These are phyloP conservation scores for Phytophthora colocasiae DNA, from an alignment of 352 stramenopile species.

Conservation along the genomic window DNA sequence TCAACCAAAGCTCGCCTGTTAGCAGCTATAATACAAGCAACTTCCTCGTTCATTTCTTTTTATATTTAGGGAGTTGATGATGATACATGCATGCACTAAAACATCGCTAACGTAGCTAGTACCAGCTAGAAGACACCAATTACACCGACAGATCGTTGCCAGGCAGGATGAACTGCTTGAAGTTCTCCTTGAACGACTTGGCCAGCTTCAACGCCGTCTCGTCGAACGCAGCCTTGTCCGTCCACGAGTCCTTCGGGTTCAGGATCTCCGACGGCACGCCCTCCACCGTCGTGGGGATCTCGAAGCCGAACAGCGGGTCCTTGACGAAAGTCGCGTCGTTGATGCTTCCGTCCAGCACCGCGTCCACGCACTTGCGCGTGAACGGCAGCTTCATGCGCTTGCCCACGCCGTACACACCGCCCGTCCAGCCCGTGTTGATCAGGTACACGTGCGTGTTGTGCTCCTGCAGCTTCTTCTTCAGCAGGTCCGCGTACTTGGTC, in stretches of 20 bases:
- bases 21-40: not conserved
- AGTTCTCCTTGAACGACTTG: constrained; percentile 83
- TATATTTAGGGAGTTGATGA: constrained; percentile 21
- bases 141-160: constrained; percentile 56
- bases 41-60: constrained; percentile 2
- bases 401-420: constrained; percentile 93
- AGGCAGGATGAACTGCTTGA: constrained; percentile 86
- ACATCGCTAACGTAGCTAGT: not conserved
- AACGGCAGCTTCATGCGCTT: constrained; percentile 96
- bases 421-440: constrained; percentile 98
- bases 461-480: constrained; percentile 96
- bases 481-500: constrained; percentile 96
- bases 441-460: constrained; percentile 95
- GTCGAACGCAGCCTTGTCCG: constrained; percentile 82
- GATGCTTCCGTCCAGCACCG: constrained; percentile 74
- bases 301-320: constrained; percentile 77
- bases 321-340: constrained; percentile 70
- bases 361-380: constrained; percentile 79
- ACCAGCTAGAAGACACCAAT: constrained; percentile 2
- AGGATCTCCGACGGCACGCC: constrained; percentile 80
- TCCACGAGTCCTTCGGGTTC: constrained; percentile 80
- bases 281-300: constrained; percentile 68
- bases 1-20: no score
- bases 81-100: constrained; percentile 30
- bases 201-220: constrained; percentile 80